Conservation (phyloP, 306 rosid genomes). For the Ormosia emarginata region DNA sequence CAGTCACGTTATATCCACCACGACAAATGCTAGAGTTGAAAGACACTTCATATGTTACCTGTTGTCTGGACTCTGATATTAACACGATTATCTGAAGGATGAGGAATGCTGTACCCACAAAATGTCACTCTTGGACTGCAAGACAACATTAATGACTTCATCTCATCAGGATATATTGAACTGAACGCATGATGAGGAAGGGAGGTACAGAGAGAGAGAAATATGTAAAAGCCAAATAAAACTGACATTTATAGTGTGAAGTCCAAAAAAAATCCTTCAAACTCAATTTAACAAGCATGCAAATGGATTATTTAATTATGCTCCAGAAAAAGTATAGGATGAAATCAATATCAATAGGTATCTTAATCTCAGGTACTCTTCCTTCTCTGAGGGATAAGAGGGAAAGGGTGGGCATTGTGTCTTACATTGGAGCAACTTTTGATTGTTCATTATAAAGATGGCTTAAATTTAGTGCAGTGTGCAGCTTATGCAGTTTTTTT, state of each 20-base stretch:
- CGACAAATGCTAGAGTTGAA: background rate
- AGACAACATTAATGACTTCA: constrained; percentile 2
- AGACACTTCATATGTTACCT: constrained; percentile 28
- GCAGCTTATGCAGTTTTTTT: background rate
- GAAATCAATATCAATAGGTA: background rate
- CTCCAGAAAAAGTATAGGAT: background rate
- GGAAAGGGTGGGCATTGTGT: background rate
- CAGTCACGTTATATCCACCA: background rate
- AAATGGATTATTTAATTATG: background rate
- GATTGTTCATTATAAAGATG: background rate
- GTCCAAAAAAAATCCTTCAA: background rate
- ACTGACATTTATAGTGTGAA: background rate
- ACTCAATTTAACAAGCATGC: background rate
- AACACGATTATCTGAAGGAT: constrained; percentile 68
- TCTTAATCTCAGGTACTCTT: background rate
- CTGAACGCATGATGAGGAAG: background rate
- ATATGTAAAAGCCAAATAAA: background rate
- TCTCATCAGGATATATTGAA: background rate
- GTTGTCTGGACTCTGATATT: constrained; percentile 69
- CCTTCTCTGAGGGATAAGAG: background rate
- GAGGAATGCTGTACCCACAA: constrained; percentile 76
- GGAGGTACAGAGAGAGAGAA: background rate
- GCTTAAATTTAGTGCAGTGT: background rate
- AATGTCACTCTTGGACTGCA: constrained; percentile 63
- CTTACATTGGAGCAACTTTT: background rate